Percentiles rank a stretch among this genome's conserved stretches.
Evolutionary conservation across 2,329 filamentous ascomycete species (phyloP).

Genomic region (Colletotrichum eremochloae): DNA sequence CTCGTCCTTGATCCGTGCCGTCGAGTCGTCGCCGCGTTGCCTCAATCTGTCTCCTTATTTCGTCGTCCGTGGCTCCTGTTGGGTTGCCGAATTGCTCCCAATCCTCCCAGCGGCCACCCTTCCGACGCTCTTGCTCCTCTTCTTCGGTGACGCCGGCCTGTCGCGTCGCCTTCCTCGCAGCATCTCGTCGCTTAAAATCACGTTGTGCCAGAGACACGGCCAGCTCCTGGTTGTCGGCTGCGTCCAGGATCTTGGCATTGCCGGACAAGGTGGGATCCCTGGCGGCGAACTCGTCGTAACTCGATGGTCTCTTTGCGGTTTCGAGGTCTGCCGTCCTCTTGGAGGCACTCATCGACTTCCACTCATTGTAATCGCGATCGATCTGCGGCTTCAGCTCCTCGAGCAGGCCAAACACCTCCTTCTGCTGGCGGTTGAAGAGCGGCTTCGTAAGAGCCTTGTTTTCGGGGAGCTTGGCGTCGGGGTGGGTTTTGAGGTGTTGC

Average conservation of each 20-base stretch:
- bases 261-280: conserved; percentile 73
- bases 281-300: conserved; percentile 63
- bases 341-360: conserved; percentile 67
- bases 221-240: conserved; percentile 78
- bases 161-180: conserved; percentile 67
- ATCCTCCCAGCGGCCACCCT: conserved; percentile 59
- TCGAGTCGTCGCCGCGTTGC: conserved; percentile 63
- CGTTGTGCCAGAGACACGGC: conserved; percentile 82
- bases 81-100: conserved; percentile 48
- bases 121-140: conserved; percentile 68
- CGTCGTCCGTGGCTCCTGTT: conserved; percentile 53
- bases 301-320: conserved; percentile 45
- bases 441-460: conserved; percentile 73
- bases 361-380: conserved; percentile 76
- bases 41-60: conserved; percentile 66
- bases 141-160: conserved; percentile 69
- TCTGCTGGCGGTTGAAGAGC: conserved; percentile 63
- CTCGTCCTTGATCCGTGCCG: conserved; percentile 47
- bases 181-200: conserved; percentile 78
- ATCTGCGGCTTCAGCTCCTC: conserved; percentile 86
- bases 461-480: conserved; percentile 77
- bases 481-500: conserved; percentile 80
- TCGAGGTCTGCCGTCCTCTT: conserved; percentile 48
- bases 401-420: conserved; percentile 74
- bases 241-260: conserved; percentile 73